Evolutionary conservation across 495 filamentous ascomycete species (phyloP), one percentile per base, ranked within the genome.

Genomic region (Lasiosphaeria ovina): DNA sequence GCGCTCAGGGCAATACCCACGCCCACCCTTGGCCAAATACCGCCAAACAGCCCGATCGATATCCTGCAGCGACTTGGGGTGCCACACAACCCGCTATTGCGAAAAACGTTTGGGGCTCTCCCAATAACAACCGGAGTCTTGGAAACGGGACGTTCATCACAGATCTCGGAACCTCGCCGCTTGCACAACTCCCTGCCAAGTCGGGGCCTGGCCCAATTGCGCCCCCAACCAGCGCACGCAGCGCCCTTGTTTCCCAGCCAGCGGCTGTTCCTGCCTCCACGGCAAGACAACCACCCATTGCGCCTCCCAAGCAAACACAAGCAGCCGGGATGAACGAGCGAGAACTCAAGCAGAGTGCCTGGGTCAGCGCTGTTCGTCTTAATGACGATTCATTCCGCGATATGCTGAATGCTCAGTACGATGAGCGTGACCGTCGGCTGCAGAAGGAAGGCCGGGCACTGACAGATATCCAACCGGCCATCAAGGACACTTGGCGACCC

Each of bases 81-180:
- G 61, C 63, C 16, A 76, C 77, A 49, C 64, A 74, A 6, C 33
- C 78, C 1, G 72, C 81, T 24, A 74, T 78, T 1, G 73, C 82
- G 33, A 78, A 82, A 53, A 91, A 88, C 65, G 84, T 89, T 6
- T 92, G 90, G 89, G 89, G 88, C 38, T 84, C 87, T n/a, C 80
- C 88, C 7, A 85, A 80, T 51, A 87, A 83, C 66, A 84, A 89
- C 64, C 83, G 84, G 58, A 84, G 83, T 24, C 78, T 92, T 31
- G 89, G 89, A 3, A 92, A 92, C 64, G 89, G 89, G n/a, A 89
- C 89, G 3, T 92, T 92, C 66, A 84, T 86, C 51, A 81, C 84
- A 51, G 79, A 83, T 55, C 74, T 91, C 17, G 77, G 80, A 9
- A 70, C 78, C 68, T 54, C 75, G 61, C 62, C 74, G 73, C 51